Conservation (phyloP, 164 flowering plant species). For the Sextonia rubra region DNA sequence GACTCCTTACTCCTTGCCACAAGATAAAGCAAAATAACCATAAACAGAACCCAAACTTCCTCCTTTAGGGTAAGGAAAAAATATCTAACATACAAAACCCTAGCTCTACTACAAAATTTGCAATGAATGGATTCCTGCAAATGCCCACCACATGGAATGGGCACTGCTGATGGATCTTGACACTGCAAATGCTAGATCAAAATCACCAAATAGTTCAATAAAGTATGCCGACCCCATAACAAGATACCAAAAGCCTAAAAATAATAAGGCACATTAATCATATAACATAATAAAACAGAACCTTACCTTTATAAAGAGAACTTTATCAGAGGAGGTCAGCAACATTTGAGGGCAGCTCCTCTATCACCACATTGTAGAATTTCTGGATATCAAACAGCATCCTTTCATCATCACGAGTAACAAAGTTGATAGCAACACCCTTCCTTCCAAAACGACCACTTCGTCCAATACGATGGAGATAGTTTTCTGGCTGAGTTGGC, state of each 20-base stretch:
- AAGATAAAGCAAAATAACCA: not conserved
- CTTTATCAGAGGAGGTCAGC: conserved; percentile 56
- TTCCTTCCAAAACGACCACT: conserved; percentile 72
- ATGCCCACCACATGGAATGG: not conserved
- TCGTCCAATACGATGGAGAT: conserved; percentile 65
- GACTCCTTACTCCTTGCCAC: not conserved
- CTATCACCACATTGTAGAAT: conserved; percentile 56
- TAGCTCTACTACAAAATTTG: conserved; percentile 18
- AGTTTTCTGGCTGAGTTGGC: conserved; percentile 69
- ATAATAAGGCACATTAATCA: conserved; percentile 11
- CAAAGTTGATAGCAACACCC: conserved; percentile 67
- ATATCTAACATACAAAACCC: conserved; percentile 12
- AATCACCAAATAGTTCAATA: conserved; percentile 8
- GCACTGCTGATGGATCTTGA: not conserved
- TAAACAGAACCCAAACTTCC: conserved; percentile 9
- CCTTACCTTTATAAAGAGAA: conserved; percentile 11
- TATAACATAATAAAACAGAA: conserved; percentile 8
- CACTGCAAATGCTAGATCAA: conserved; percentile 15
- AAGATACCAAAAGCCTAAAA: conserved; percentile 3
- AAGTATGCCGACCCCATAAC: conserved; percentile 9
- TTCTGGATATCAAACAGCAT: conserved; percentile 62
- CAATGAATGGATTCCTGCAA: conserved; percentile 4
- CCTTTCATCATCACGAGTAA: conserved; percentile 48
- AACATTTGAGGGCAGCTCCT: conserved; percentile 67
- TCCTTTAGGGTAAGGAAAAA: not conserved